phyloP scores from a whole-genome alignment of 73 alveolate genomes.

The Paraurostyla sp. region DNA sequence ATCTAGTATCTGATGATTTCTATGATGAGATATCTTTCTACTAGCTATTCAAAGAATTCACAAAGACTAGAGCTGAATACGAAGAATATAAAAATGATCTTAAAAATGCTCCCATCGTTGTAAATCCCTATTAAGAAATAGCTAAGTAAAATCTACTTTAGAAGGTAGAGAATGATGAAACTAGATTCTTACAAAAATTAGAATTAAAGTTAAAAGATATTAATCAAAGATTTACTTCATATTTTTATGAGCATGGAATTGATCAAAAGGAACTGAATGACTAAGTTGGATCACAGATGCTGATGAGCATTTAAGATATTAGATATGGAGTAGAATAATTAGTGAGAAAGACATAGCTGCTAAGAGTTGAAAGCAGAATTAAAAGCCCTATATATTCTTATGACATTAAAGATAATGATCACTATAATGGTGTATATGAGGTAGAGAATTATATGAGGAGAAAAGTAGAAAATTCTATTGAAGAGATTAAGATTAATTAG shows the following conservation, averaged over 20 bases:
- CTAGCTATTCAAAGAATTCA: conserved; percentile 8
- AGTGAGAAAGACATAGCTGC: not conserved
- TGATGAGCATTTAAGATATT: no score
- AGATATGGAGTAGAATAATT: not conserved
- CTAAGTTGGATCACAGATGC: conserved; percentile 3
- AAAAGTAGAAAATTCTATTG: not conserved
- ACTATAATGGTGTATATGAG: not conserved
- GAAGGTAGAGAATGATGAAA: no score
- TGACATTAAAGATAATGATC: conserved; percentile 53
- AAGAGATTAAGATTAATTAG: no score
- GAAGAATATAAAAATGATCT: not conserved
- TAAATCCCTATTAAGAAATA: not conserved
- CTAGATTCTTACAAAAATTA: no score
- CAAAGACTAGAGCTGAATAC: not conserved
- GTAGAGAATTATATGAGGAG: conserved; percentile 27
- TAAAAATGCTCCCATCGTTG: not conserved
- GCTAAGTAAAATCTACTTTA: not conserved
- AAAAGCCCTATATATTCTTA: conserved; percentile 10
- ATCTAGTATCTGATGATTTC: conserved; percentile 12
- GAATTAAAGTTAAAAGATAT: no score
- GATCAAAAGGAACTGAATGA: not conserved
- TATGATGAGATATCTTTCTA: not conserved
- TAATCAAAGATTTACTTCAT: no score
- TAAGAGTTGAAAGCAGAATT: not conserved
- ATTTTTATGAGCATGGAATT: no score